phyloP scores from a whole-genome alignment of 164 flowering plant genomes.

The Aristolochia contorta region DNA sequence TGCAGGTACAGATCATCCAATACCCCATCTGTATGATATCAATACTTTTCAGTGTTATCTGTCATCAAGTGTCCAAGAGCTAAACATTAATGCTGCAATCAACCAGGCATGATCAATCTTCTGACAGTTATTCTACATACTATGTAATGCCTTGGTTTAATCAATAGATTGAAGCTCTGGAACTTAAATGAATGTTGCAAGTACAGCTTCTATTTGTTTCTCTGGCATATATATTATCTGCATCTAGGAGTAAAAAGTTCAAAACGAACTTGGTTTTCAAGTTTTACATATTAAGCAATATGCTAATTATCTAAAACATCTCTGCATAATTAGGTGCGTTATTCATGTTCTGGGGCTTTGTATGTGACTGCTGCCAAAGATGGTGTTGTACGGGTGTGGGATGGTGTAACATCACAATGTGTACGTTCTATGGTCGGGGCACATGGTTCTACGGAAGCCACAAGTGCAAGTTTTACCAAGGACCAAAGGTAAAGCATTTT shows the following conservation, averaged over 20 bases:
- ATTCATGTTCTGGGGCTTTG: conserved; percentile 72
- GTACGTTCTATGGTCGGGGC: conserved; percentile 68
- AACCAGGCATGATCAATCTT: conserved; percentile 44
- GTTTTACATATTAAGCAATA: conserved; percentile 2
- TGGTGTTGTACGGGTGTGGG: conserved; percentile 77
- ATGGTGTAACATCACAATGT: conserved; percentile 67
- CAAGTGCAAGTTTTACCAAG: conserved; percentile 67
- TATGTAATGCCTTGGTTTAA: no score
- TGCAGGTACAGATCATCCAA: conserved; percentile 83
- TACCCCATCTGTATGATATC: conserved; percentile 77
- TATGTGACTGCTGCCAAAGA: conserved; percentile 91
- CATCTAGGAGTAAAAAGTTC: no score
- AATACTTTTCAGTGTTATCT: conserved; percentile 82
- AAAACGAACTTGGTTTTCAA: neutral
- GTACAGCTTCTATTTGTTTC: neutral
- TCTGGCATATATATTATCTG: neutral
- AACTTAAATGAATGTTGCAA: no score
- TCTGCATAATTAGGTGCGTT: conserved; percentile 43
- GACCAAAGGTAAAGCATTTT: conserved; percentile 51
- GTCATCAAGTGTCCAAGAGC: conserved; percentile 53
- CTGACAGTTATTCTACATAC: no score
- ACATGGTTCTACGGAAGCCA: conserved; percentile 72
- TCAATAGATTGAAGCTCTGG: no score
- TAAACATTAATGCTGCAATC: conserved; percentile 53
- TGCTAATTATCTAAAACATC: neutral